phyloP scores from a whole-genome alignment of 371 early-diverging fungal species.

The Smittium mucronatum region DNA sequence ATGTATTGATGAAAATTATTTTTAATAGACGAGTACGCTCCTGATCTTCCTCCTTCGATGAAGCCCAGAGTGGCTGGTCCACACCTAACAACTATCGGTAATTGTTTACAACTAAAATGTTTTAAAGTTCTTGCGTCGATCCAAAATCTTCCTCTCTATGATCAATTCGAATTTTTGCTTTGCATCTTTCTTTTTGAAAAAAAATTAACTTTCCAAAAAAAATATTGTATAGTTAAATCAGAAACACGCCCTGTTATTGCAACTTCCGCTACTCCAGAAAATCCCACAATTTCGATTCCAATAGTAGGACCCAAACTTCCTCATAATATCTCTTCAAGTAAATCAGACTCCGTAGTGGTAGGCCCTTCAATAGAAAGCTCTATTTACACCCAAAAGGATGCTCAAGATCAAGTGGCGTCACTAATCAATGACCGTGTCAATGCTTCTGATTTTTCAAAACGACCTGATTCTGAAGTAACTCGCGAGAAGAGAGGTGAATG shows the following conservation, averaged over 20 bases:
- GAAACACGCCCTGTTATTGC: too few relatives aligned
- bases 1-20: not conserved
- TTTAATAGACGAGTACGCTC: not conserved
- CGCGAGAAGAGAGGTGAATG: slow-evolving; percentile 17
- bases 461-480: not conserved
- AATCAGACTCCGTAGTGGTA: not conserved
- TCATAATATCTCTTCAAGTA: not conserved
- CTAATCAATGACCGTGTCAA: not conserved
- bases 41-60: not conserved
- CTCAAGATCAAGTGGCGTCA: not conserved
- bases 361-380: not conserved
- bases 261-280: too few relatives aligned
- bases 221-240: not conserved
- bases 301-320: not conserved
- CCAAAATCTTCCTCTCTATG: not conserved
- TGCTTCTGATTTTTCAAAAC: too few relatives aligned
- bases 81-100: not conserved
- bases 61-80: not conserved
- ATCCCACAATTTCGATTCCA: too few relatives aligned
- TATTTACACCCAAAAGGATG: not conserved
- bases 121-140: not conserved
- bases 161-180: not conserved
- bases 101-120: not conserved
- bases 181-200: not conserved
- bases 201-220: not conserved